Evolutionary conservation across 192 early-diverging fungal species (phyloP), one percentile per base, ranked within the genome.

Genomic region (Coemansia sp.): DNA sequence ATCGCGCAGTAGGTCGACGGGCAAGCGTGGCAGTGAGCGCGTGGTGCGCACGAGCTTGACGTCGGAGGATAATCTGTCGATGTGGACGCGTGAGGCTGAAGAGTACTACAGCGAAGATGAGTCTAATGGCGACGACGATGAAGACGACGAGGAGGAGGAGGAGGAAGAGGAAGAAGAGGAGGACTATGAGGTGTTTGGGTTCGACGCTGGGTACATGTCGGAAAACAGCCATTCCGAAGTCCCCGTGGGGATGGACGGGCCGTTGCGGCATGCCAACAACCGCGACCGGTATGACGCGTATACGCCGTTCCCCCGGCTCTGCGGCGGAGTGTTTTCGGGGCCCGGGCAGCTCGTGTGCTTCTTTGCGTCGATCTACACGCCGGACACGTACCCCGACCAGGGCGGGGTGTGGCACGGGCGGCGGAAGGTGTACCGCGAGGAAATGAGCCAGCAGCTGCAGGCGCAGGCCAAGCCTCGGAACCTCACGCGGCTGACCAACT

Each of bases 221-320:
- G 66, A 73, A 53, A 35, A 63, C 67, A 62, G 67, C 60, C 67
- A 66, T 55, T 37, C 62, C 27, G 70, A 61, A 9, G 59, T 62
- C 18, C 72, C 62, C 13, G 35, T 56, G 11, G 69, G 64, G 41
- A 44, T 64, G 27, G 62, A 69, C 62, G 72, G 69, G 39, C 61
- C 67, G 27, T 58, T 59, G 61, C 77, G 69, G 52, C 62, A 73
- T 4, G 76, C 59, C 29, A 67, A 49, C 41, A 64, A 64, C 70
- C 81, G 68, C 64, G 76, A 76, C 37, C 79, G 79, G 9, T 67
- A 66, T 44, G 74, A 68, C 56, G 45, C 68, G n/a, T 64, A 62
- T 16, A 70, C 70, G 12, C 78, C 83, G 44, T 84, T 84, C 27
- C 83, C 83, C 16, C 65, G 83, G 24, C 75, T 84, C 15, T 84